phyloP scores from a whole-genome alignment of 306 rosid species.

The Chamaecrista fasciculata region DNA sequence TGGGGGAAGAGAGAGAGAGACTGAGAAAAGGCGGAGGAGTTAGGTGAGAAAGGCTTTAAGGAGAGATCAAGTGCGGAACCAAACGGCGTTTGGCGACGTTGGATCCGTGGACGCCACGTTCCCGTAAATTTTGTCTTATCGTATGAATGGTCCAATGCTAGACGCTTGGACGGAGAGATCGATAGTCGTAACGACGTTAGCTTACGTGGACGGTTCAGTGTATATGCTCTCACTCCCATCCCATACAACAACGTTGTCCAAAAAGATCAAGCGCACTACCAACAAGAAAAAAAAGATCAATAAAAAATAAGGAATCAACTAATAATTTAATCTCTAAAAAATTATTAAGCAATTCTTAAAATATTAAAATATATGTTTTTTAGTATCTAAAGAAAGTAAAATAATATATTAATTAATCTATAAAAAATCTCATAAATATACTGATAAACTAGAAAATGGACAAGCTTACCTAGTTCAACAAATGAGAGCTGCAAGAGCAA shows the following conservation, averaged over 20 bases:
- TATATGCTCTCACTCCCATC: not conserved
- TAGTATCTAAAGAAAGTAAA: no score
- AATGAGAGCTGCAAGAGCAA: no score
- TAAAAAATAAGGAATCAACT: no score
- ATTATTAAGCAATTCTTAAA: no score
- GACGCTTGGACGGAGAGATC: no score
- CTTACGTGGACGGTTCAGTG: not conserved
- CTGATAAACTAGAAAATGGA: no score
- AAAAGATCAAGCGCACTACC: not conserved
- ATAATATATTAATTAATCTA: no score
- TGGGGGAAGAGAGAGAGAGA: not conserved
- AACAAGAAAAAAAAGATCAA: not conserved
- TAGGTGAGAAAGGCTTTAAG: slow-evolving; percentile 1
- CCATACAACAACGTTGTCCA: not conserved
- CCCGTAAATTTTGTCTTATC: not conserved
- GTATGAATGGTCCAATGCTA: not conserved
- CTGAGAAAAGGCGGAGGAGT: not conserved
- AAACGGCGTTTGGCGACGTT: not conserved
- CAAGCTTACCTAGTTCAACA: no score
- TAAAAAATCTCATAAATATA: no score
- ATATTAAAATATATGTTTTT: no score
- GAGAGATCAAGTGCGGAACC: slow-evolving; percentile 4
- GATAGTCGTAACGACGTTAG: not conserved
- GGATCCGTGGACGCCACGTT: slow-evolving; percentile 6
- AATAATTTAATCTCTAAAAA: no score